Conservation (phyloP, 2,329 filamentous ascomycete species). For the Pezicula carpinea region DNA sequence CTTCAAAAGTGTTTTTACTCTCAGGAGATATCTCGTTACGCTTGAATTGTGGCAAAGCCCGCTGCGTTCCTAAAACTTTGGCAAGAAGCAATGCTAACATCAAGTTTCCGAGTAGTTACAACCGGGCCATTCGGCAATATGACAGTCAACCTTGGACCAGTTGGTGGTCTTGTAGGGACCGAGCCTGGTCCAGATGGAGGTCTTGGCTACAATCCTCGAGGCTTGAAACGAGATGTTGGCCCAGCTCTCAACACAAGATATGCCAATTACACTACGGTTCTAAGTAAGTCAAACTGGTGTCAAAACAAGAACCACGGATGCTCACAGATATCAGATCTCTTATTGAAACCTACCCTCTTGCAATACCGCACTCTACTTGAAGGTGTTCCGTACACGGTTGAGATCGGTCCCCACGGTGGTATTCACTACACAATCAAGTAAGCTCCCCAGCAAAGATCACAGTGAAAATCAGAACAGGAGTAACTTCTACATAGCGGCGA, state of each 20-base stretch:
- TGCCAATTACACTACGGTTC: constrained; percentile 32
- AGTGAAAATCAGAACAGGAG: background rate
- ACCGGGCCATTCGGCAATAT: constrained; percentile 39
- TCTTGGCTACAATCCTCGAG: constrained; percentile 35
- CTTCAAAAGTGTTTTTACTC: too few species aligned
- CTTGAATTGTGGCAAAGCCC: too few species aligned
- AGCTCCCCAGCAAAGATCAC: background rate
- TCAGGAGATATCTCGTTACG: too few species aligned
- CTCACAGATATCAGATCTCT: constrained; percentile 2
- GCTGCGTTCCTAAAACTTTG: too few species aligned
- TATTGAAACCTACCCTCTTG: background rate
- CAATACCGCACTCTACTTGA: constrained; percentile 11
- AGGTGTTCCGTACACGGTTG: constrained; percentile 21
- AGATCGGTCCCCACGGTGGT: constrained; percentile 11
- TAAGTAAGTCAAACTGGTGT: constrained; percentile 2
- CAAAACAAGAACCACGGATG: background rate
- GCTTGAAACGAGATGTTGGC: constrained; percentile 37
- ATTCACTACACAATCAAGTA: constrained; percentile 34
- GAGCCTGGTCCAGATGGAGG: background rate
- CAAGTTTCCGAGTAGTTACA: constrained; percentile 26
- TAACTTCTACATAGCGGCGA: constrained; percentile 30
- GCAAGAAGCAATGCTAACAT: too few species aligned
- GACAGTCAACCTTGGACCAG: background rate
- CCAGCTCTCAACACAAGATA: constrained; percentile 17
- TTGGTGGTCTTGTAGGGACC: constrained; percentile 18